Conservation (phyloP, 495 filamentous ascomycete genomes). For the Geoglossum glabrum region DNA sequence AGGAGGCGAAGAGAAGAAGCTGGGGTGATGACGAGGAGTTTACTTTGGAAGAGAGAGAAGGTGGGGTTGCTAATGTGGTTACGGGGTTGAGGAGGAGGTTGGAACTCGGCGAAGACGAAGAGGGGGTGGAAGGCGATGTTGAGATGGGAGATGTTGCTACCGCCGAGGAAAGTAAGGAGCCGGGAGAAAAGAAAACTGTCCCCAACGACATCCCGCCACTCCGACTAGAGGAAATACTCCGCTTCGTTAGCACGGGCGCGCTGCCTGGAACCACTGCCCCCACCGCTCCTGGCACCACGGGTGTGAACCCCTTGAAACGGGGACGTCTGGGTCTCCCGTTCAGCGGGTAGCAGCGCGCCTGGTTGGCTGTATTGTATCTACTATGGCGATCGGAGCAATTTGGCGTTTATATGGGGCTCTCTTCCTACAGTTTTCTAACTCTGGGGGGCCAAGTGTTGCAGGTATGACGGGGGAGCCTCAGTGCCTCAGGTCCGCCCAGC, state of each 20-base stretch:
- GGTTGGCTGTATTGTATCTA: too few relatives aligned
- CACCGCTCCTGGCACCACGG: neutral
- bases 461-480: too few relatives aligned
- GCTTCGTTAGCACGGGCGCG: neutral
- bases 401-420: too few relatives aligned
- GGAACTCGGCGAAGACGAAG: conserved; percentile 7
- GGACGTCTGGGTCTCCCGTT: too few relatives aligned
- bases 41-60: conserved; percentile 46
- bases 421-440: too few relatives aligned
- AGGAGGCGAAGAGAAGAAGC: conserved; percentile 25
- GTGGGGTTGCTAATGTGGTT: conserved; percentile 46
- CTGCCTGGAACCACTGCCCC: neutral
- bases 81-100: conserved; percentile 36
- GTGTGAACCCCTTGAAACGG: neutral
- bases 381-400: too few relatives aligned
- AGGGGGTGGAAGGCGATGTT: conserved; percentile 5
- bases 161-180: neutral
- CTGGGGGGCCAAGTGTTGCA: too few relatives aligned
- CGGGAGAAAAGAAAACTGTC: neutral
- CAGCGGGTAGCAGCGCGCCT: too few relatives aligned
- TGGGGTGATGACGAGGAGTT: conserved; percentile 35
- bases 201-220: neutral
- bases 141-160: conserved; percentile 6
- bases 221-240: neutral
- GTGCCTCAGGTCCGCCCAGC: too few relatives aligned